These are phyloP conservation scores for Pelargonium myrrhifolium DNA, from an alignment of 441 rosid species.

Conservation along the genomic window DNA sequence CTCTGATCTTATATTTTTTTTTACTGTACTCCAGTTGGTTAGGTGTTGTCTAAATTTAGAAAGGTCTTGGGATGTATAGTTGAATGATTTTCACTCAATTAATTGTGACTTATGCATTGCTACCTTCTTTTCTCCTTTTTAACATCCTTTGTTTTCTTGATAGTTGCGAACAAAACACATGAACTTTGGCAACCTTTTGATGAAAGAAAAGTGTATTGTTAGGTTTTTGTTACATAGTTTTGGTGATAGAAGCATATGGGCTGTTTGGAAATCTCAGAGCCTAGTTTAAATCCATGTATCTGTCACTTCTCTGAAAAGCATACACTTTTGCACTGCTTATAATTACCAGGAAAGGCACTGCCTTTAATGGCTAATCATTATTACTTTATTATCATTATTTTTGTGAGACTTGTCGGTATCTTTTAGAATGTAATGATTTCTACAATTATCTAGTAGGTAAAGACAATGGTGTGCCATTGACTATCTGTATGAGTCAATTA, in stretches of 20 bases:
- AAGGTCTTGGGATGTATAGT: not conserved
- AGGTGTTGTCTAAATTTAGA: not conserved
- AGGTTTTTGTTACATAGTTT: not conserved
- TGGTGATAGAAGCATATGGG: not conserved
- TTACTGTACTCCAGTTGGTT: too few species aligned
- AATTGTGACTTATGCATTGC: not conserved
- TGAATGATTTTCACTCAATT: not conserved
- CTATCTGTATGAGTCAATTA: not conserved
- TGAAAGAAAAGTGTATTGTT: not conserved
- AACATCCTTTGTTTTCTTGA: too few species aligned
- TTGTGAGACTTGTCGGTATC: not conserved
- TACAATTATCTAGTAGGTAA: not conserved
- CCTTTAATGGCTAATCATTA: not conserved
- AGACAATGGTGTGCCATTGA: not conserved
- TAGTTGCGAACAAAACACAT: not conserved
- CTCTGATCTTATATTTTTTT: not conserved
- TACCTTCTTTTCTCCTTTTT: not conserved
- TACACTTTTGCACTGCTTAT: too few species aligned
- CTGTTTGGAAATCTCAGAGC: not conserved
- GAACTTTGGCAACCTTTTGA: not conserved
- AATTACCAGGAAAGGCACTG: not conserved
- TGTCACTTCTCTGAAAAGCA: not conserved
- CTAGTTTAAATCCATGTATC: not conserved
- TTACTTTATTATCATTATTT: not conserved
- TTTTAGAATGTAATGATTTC: not conserved